Evolutionary conservation across 139 green algal genomes (phyloP).

Genomic region (Pycnococcus provasolii): DNA sequence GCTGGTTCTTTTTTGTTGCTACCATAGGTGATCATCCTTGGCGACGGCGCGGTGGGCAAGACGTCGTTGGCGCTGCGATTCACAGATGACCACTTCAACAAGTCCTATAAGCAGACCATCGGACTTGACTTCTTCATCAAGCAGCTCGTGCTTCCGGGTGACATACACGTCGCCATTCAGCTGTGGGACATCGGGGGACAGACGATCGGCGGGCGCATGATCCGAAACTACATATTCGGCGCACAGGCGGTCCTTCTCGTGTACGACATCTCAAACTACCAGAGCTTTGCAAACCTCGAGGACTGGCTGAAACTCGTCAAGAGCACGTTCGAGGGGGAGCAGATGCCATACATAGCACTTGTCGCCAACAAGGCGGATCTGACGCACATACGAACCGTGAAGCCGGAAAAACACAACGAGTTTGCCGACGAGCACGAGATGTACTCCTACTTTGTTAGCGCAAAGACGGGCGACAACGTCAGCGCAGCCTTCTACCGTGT

Average conservation of each 20-base stretch:
- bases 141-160: conserved; percentile 17
- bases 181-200: conserved; percentile 34
- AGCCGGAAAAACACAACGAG: conserved; percentile 25
- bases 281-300: conserved; percentile 21
- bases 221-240: conserved; percentile 27
- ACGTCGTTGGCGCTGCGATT: conserved; percentile 19
- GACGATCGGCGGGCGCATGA: conserved; percentile 22
- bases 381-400: conserved; percentile 22
- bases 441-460: conserved; percentile 16
- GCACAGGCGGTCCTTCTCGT: conserved; percentile 28
- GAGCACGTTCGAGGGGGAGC: background rate
- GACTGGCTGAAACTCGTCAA: conserved; percentile 19
- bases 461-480: conserved; percentile 25
- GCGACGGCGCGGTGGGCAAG: conserved; percentile 24
- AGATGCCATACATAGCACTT: conserved; percentile 18
- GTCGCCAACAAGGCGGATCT: conserved; percentile 24
- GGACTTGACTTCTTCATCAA: conserved; percentile 28
- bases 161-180: conserved; percentile 19
- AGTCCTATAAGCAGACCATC: conserved; percentile 30
- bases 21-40: conserved; percentile 17
- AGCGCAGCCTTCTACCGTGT: conserved; percentile 15
- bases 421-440: conserved; percentile 16
- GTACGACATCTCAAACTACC: conserved; percentile 31
- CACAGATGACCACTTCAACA: conserved; percentile 15
- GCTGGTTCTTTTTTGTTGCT: background rate